A percentile compares a stretch with the other conserved stretches of the same genome.
phyloP scores from a whole-genome alignment of 352 stramenopile species.

The Globisporangium middletonii region DNA sequence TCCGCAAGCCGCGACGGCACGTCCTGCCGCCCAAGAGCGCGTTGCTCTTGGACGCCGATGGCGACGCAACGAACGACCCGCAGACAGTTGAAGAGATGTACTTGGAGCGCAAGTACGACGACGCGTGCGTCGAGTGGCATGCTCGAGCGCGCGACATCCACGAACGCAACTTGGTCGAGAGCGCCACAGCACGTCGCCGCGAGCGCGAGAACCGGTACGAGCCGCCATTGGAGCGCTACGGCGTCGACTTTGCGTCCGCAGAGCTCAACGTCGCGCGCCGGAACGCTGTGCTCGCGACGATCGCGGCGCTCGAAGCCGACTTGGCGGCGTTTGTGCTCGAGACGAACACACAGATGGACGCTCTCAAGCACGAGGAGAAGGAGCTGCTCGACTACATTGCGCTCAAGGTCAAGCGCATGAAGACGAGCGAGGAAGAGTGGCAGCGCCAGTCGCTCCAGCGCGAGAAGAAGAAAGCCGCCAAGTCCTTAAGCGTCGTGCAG shows the following conservation, averaged over 20 bases:
- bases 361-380: slow-evolving; percentile 47
- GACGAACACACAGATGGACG: slow-evolving; percentile 58
- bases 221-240: slow-evolving; percentile 32
- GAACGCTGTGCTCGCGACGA: slow-evolving; percentile 44
- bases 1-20: slow-evolving; percentile 62
- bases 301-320: slow-evolving; percentile 43
- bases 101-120: slow-evolving; percentile 57
- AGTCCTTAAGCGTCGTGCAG: slow-evolving; percentile 50
- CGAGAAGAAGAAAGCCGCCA: slow-evolving; percentile 75
- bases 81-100: slow-evolving; percentile 44
- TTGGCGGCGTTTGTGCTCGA: slow-evolving; percentile 53
- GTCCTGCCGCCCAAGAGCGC: slow-evolving; percentile 15
- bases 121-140: slow-evolving; percentile 43
- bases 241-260: slow-evolving; percentile 54
- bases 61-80: slow-evolving; percentile 10
- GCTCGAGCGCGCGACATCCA: slow-evolving; percentile 28
- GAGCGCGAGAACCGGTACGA: slow-evolving; percentile 38
- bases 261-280: slow-evolving; percentile 62
- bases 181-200: slow-evolving; percentile 16
- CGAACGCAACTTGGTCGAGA: slow-evolving; percentile 29
- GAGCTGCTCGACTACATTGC: slow-evolving; percentile 73
- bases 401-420: slow-evolving; percentile 73
- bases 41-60: slow-evolving; percentile 1
- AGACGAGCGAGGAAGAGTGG: slow-evolving; percentile 72
- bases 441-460: slow-evolving; percentile 78